phyloP scores from a whole-genome alignment of 371 early-diverging fungal genomes.

The Mortierella sp. region DNA sequence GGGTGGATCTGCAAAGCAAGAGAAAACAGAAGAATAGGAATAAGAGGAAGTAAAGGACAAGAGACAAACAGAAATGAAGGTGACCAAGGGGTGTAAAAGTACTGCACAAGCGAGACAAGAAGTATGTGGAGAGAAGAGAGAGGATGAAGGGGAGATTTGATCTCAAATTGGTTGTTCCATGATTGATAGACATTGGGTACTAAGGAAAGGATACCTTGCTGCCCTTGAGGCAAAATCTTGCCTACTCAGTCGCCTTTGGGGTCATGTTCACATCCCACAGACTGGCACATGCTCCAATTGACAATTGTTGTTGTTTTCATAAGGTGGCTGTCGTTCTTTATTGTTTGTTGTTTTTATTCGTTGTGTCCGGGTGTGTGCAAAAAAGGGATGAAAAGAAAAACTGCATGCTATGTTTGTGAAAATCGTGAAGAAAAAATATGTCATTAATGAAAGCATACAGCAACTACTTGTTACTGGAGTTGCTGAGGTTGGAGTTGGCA shows the following conservation, averaged over 20 bases:
- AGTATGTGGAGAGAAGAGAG: constrained; percentile 6
- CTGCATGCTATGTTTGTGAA: background rate
- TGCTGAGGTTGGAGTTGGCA: constrained; percentile 32
- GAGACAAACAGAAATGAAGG: background rate
- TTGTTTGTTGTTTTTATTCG: background rate
- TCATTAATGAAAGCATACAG: background rate
- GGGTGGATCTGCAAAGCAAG: background rate
- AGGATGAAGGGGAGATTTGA: background rate
- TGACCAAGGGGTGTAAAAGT: background rate
- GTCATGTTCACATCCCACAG: background rate
- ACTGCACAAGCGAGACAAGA: background rate
- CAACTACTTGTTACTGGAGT: background rate
- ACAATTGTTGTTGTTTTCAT: background rate
- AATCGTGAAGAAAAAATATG: background rate
- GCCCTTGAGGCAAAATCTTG: background rate
- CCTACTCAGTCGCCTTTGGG: background rate
- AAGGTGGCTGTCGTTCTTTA: background rate
- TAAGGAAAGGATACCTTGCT: background rate
- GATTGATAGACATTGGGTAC: background rate
- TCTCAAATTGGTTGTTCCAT: background rate
- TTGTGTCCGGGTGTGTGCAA: background rate
- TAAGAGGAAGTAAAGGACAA: background rate
- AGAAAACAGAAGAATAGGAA: background rate
- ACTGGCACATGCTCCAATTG: background rate
- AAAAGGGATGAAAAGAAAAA: background rate